phyloP scores from a whole-genome alignment of 352 stramenopile species.

The Globisporangium takayamanum region DNA sequence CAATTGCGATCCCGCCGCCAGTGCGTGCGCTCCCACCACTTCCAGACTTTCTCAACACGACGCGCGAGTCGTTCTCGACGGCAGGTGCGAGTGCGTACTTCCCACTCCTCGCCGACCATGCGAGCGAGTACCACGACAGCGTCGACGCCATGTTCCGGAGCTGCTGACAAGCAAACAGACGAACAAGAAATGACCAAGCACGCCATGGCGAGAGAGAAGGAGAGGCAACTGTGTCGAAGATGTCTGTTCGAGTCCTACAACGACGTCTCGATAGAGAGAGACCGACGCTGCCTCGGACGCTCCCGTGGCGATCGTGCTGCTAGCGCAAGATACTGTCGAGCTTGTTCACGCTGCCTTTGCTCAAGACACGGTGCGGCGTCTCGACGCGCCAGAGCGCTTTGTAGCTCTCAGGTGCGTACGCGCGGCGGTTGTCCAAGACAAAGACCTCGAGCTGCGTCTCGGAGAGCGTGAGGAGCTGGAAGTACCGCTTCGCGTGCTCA shows the following conservation, averaged over 20 bases:
- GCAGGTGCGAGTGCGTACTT: slow-evolving; percentile 33
- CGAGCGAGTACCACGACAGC: slow-evolving; percentile 31
- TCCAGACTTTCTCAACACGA: slow-evolving; percentile 54
- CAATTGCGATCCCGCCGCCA: slow-evolving; percentile 40
- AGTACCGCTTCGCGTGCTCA: slow-evolving; percentile 76
- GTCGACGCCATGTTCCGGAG: slow-evolving; percentile 38
- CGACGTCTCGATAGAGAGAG: too few species aligned
- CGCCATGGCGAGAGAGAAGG: not conserved
- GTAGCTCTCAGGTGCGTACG: slow-evolving; percentile 54
- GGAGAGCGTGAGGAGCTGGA: slow-evolving; percentile 58
- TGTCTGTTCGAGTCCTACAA: too few species aligned
- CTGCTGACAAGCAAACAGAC: slow-evolving; percentile 12
- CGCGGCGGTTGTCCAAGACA: slow-evolving; percentile 61
- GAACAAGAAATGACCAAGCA: not conserved
- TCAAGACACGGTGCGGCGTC: slow-evolving; percentile 61
- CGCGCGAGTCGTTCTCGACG: slow-evolving; percentile 45
- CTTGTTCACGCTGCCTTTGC: slow-evolving; percentile 78
- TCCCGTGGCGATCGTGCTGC: not conserved
- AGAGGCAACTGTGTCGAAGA: not conserved
- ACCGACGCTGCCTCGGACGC: too few species aligned
- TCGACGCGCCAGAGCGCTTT: slow-evolving; percentile 72
- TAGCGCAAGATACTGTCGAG: slow-evolving; percentile 75
- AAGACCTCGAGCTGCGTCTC: slow-evolving; percentile 79
- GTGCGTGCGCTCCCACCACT: slow-evolving; percentile 43
- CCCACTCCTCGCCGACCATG: slow-evolving; percentile 40